Conservation (phyloP, 371 early-diverging fungal genomes). For the Coemansia sp. region DNA sequence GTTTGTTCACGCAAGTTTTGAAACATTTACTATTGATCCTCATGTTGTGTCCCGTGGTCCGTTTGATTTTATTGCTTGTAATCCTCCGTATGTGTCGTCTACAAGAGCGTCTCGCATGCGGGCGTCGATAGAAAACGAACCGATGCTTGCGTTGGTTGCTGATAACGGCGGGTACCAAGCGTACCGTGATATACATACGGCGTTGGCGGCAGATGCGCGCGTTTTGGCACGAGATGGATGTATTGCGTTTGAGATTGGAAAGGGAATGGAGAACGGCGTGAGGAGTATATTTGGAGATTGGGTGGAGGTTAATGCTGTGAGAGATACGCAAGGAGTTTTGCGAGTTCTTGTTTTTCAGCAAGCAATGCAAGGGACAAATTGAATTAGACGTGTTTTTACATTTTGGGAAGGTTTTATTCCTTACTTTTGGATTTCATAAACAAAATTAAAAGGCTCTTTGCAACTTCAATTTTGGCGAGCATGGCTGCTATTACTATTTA, state of each 20-base stretch:
- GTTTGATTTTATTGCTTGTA: conserved; percentile 71
- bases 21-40: conserved; percentile 37
- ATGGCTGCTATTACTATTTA: no score
- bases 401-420: no score
- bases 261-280: conserved; percentile 65
- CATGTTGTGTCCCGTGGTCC: conserved; percentile 26
- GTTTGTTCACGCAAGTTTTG: conserved; percentile 55
- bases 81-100: conserved; percentile 71
- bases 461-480: no score
- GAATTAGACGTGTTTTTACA: no score
- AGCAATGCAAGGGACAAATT: no score
- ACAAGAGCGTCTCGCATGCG: conserved; percentile 46
- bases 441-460: no score
- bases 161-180: conserved; percentile 66
- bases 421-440: no score
- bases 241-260: conserved; percentile 68
- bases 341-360: conserved; percentile 61
- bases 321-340: conserved; percentile 62
- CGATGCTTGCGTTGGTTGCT: conserved; percentile 65
- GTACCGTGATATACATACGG: conserved; percentile 58
- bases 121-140: conserved; percentile 60
- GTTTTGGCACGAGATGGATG: conserved; percentile 52
- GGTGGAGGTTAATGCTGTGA: conserved; percentile 49
- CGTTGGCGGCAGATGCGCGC: conserved; percentile 27
- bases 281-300: conserved; percentile 59